phyloP scores from a whole-genome alignment of 23 red algal species.

The Porphyridium purpureum region DNA sequence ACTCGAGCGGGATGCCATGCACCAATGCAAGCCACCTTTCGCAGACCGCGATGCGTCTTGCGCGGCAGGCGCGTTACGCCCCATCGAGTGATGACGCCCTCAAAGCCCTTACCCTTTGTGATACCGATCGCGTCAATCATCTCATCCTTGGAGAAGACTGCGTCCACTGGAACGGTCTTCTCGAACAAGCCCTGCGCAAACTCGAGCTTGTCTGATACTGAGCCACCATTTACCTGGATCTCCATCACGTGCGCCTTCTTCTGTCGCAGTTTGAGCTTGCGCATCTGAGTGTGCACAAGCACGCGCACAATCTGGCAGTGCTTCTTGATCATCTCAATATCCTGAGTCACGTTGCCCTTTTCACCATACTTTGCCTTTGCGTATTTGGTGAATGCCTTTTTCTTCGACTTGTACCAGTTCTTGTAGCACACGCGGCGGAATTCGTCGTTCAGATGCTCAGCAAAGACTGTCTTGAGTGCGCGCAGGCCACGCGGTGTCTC shows the following conservation, averaged over 20 bases:
- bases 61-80: constrained; percentile 91
- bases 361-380: constrained; percentile 69
- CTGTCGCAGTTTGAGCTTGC: constrained; percentile 79
- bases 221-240: constrained; percentile 96
- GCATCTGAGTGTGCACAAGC: constrained; percentile 88
- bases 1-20: constrained; percentile 98
- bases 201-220: constrained; percentile 76
- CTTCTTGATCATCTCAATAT: constrained; percentile 63
- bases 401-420: constrained; percentile 39
- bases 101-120: constrained; percentile 92
- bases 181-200: constrained; percentile 87
- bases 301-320: constrained; percentile 86
- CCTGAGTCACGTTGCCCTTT: constrained; percentile 2
- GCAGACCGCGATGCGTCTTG: constrained; percentile 97
- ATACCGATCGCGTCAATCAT: constrained; percentile 98
- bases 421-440: constrained; percentile 71
- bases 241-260: constrained; percentile 98
- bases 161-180: constrained; percentile 66
- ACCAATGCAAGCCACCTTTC: constrained; percentile 98
- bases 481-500: constrained; percentile 96
- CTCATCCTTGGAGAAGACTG: constrained; percentile 81
- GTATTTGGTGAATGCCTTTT: constrained; percentile 85
- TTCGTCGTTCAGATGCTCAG: constrained; percentile 96
- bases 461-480: constrained; percentile 83
- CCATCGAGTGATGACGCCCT: constrained; percentile 89